Percentiles rank a stretch among this genome's conserved stretches.
Conservation (phyloP, 2,329 filamentous ascomycete species). For the Xylariomycetidae sp. region DNA sequence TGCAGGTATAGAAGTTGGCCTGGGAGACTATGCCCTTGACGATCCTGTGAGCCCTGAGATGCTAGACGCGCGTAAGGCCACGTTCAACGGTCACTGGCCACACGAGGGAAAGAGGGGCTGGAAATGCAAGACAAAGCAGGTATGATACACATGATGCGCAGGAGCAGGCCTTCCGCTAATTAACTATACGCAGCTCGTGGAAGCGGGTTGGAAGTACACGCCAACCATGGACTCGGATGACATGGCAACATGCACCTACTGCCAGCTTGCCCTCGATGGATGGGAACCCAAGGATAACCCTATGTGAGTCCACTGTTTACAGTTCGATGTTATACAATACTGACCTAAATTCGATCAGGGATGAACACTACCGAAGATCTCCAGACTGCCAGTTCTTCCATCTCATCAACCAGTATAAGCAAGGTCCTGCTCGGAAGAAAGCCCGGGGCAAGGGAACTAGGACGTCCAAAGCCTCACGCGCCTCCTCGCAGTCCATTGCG, state of each 20-base stretch:
- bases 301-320: conserved; percentile 49
- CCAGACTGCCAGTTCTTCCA: conserved; percentile 79
- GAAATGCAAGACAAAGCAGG: conserved; percentile 86
- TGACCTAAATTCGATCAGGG: conserved; percentile 40
- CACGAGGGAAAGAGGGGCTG: conserved; percentile 84
- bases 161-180: conserved; percentile 13
- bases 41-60: conserved; percentile 71
- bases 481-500: conserved; percentile 54
- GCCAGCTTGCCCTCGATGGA: conserved; percentile 81
- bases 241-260: conserved; percentile 88
- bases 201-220: conserved; percentile 92
- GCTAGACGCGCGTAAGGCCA: conserved; percentile 72
- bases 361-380: conserved; percentile 79
- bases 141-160: conserved; percentile 32
- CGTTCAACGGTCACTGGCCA: conserved; percentile 82
- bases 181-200: conserved; percentile 61
- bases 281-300: conserved; percentile 95
- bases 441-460: conserved; percentile 48
- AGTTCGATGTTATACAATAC: neutral
- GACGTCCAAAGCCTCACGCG: conserved; percentile 65
- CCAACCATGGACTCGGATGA: conserved; percentile 80
- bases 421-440: conserved; percentile 48
- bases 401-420: conserved; percentile 54
- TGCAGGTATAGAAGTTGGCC: conserved; percentile 55
- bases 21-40: conserved; percentile 60